These are phyloP conservation scores for Westerdykella sp. DNA, from an alignment of 2,329 filamentous ascomycete genomes.

Conservation along the genomic window DNA sequence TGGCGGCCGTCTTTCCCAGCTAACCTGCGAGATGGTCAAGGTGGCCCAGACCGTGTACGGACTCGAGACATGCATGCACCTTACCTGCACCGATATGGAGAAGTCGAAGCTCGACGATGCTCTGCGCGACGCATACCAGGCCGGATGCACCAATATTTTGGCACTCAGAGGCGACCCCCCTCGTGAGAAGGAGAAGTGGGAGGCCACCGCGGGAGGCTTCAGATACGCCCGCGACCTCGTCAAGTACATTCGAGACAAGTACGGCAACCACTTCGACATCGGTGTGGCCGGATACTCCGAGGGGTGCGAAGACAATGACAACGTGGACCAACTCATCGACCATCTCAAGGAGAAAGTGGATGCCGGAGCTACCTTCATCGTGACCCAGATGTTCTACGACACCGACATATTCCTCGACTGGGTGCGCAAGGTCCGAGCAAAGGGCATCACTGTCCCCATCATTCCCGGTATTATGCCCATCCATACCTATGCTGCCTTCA, in stretches of 20 bases:
- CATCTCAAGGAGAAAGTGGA: conserved; percentile 98
- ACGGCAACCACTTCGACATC: conserved; percentile 91
- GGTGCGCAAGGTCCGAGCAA: conserved; percentile 78
- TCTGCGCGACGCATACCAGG: conserved; percentile 79
- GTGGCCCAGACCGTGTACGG: conserved; percentile 94
- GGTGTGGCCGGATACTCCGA: conserved; percentile 96
- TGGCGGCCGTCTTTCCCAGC: conserved; percentile 79
- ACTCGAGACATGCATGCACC: conserved; percentile 96
- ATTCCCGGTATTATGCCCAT: conserved; percentile 90
- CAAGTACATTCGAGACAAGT: conserved; percentile 70
- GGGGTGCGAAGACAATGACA: conserved; percentile 86
- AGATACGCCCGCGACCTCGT: conserved; percentile 89
- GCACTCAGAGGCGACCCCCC: conserved; percentile 91
- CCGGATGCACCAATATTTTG: conserved; percentile 95
- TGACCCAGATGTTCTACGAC: conserved; percentile 99
- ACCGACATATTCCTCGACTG: conserved; percentile 90
- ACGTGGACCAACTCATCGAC: conserved; percentile 76
- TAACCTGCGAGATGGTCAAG: conserved; percentile 96
- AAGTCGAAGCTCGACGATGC: conserved; percentile 85
- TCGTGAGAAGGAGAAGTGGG: conserved; percentile 89
- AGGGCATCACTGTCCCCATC: conserved; percentile 77
- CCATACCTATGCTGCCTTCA: conserved; percentile 87
- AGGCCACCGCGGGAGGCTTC: conserved; percentile 78
- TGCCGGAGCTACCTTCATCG: conserved; percentile 84
- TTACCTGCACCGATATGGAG: conserved; percentile 98